A percentile compares a stretch with the other conserved stretches of the same genome.
Evolutionary conservation across 2,329 filamentous ascomycete species (phyloP).

Genomic region (Cordyceps farinosa): DNA sequence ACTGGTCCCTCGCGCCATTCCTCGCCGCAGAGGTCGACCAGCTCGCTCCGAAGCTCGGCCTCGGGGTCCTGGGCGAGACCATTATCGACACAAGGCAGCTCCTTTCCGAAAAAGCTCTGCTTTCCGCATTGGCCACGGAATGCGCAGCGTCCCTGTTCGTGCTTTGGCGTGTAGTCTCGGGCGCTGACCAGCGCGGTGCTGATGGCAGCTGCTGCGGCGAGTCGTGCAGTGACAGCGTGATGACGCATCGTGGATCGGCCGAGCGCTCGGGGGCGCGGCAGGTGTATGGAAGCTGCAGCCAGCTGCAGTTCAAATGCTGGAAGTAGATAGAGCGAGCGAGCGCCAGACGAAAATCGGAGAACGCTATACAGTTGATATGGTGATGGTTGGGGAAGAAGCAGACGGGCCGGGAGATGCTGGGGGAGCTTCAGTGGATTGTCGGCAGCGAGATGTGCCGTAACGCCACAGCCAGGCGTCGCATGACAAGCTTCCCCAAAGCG

Average conservation of each 20-base stretch:
- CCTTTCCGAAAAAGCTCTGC: constrained; percentile 82
- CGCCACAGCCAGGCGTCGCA: background rate
- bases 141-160: constrained; percentile 84
- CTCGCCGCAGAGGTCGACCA: constrained; percentile 80
- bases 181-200: constrained; percentile 27
- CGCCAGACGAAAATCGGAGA: background rate
- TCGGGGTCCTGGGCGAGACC: constrained; percentile 72
- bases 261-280: constrained; percentile 9
- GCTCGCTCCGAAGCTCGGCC: constrained; percentile 65
- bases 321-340: background rate
- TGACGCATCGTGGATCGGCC: constrained; percentile 30
- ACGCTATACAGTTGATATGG: background rate
- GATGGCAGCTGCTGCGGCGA: constrained; percentile 32
- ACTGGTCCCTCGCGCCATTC: constrained; percentile 82
- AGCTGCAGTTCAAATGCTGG: background rate
- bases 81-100: constrained; percentile 92
- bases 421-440: background rate
- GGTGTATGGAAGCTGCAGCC: constrained; percentile 4
- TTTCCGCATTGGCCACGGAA: constrained; percentile 90
- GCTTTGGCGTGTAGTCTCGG: constrained; percentile 52
- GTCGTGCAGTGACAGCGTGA: constrained; percentile 26
- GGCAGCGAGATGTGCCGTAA: background rate
- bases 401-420: background rate
- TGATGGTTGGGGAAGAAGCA: constrained; percentile 5
- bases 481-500: constrained; percentile 11